Base-by-base conservation (phyloP, 768 basidiomycete genomes). In the Sporobolomyces pararoseus region DNA sequence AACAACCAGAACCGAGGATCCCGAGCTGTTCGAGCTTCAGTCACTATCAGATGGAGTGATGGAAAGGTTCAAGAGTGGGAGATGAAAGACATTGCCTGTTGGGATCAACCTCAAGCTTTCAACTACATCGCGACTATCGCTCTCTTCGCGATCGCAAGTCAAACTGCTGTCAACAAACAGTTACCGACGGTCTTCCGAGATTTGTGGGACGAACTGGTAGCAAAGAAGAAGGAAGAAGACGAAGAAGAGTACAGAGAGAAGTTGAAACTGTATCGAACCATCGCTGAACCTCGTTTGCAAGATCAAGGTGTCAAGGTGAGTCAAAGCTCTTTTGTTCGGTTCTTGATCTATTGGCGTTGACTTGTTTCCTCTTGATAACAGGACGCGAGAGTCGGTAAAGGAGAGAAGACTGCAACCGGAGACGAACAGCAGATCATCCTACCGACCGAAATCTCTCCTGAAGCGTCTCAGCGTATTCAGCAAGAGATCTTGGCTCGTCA, bases 131-230 rank as follows among this genome's bases (percentile, higher is more conserved):
- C 95, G 6, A 89, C 89, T 23, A 80, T 94, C 55, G 92, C 91
- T 5, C 81, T 97, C 39, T 90, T 95, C 78, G 84, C 85, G 5
- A 80, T 97, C 84, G 70, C 67, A 35, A 83, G 65, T 21, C 61
- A 63, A 27, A 57, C 85, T 14, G 78, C 78, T 80, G 16, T 81
- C 82, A 46, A 80, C 83, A 53, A 81, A 83, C 34, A 83, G 79
- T 82, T 98, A n/a, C 91, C 95, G 13, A 82, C 87, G 3, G 84
- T 85, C 23, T 95, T 88, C 79, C 85, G 92, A 70, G 89, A 92
- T 78, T 81, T 99, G 23, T 99, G 95, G 95, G 88, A 90, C 63
- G 90, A 94, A 78, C 80, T 97, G 21, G 92, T 93, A 75, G 78
- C 74, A 5, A 80, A 81, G 32, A 83, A 89, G 74, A 89, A 87